Evolutionary conservation across 1,284 basidiomycete species (phyloP), one percentile per base, ranked within the genome.

Genomic region (Lentinula novae-zelandiae): DNA sequence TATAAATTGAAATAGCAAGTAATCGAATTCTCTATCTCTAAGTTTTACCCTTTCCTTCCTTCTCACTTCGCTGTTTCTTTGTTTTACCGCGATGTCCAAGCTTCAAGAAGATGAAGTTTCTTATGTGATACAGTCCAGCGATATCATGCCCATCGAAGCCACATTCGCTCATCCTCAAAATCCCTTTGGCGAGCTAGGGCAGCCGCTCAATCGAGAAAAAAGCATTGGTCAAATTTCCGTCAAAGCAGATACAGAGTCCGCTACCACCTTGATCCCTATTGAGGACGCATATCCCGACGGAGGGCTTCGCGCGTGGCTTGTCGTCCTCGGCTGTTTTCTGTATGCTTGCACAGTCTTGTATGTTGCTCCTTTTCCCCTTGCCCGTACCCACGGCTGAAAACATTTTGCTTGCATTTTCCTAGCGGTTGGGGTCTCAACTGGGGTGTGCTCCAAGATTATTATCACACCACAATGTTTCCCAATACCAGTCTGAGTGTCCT

Each of bases 361-460:
- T 50, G 34, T 36, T 36, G 12, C 27, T 27, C 15, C 6, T 17
- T 55, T 6, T 50, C 36, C 36, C 3, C 2, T 0, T 27, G 22
- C 3, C 27, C 3, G 3, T 22, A 17, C 15, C 7, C 38, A 38
- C 9, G 20, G 39, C 20, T 22, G 17, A 20, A 6, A 38, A 12
- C 39, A n/a, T 27, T 27, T 5, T 52, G 33, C 20, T 13, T 13
- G 44, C 20, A 20, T 7, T 20, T 8, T 34, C 34, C 20, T 39
- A 65, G 64, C 58, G 62, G 59, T 22, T 65, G 60, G 53, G 62
- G 62, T 52, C 44, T 65, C n/a, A 62, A 59, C 12, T 65, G 64
- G 64, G 64, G 64, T 33, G 51, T 63, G 10, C 46, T 65, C 9
- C 64, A 65, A 58, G 64, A 65, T 60, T 65, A 63, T 44, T 65